Percentiles rank a stretch among this genome's conserved stretches.
Conservation (phyloP, 2,329 filamentous ascomycete species). For the Simplicillium sp. region DNA sequence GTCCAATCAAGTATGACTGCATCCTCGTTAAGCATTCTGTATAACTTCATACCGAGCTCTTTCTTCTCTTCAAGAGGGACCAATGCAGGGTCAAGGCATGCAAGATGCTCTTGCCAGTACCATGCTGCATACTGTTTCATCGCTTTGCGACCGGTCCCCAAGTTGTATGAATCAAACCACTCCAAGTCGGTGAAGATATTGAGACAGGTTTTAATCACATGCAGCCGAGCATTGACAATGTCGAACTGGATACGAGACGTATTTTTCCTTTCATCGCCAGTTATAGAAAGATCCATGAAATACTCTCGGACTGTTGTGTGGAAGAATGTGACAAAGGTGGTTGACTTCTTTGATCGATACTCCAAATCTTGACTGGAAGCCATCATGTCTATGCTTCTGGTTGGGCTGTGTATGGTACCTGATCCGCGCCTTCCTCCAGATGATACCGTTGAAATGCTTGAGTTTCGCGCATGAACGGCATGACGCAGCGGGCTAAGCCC, state of each 20-base stretch:
- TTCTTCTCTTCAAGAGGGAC: constrained; percentile 19
- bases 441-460: constrained; percentile 3
- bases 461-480: constrained; percentile 1
- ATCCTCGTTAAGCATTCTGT: constrained; percentile 27
- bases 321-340: constrained; percentile 28
- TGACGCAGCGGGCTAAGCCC: constrained; percentile 1
- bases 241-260: constrained; percentile 23
- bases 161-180: constrained; percentile 17
- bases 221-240: constrained; percentile 20
- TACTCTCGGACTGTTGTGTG: constrained; percentile 29
- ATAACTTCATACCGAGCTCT: constrained; percentile 20
- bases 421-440: constrained; percentile 1
- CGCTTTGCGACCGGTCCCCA: constrained; percentile 16
- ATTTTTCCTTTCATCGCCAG: constrained; percentile 5
- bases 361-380: constrained; percentile 23
- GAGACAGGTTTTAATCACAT: constrained; percentile 27
- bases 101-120: constrained; percentile 35
- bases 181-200: constrained; percentile 25
- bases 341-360: constrained; percentile 31
- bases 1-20: constrained; percentile 28
- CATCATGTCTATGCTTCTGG: constrained; percentile 18
- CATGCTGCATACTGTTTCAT: constrained; percentile 30
- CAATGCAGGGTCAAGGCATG: constrained; percentile 18
- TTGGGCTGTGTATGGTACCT: constrained; percentile 16
- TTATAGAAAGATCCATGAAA: constrained; percentile 21